Evolutionary conservation across 148 eudicot species (phyloP).

Genomic region (Tetragonia tetragonoides): DNA sequence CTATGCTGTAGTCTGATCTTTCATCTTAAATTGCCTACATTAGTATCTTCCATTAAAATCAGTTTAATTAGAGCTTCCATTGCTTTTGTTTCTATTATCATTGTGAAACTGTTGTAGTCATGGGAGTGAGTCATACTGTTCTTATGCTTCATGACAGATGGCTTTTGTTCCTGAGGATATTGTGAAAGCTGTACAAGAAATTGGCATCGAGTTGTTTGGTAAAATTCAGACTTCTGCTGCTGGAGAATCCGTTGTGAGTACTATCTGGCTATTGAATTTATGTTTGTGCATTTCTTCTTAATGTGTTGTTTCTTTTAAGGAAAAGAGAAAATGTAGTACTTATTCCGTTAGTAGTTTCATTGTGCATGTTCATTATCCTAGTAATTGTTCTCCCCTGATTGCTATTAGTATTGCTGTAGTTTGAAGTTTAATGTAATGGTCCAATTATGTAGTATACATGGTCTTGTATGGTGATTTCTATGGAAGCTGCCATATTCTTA

Average conservation of each 20-base stretch:
- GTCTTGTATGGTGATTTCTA: background rate
- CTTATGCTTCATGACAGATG: constrained; percentile 23
- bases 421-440: background rate
- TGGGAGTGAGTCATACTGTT: background rate
- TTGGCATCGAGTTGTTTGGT: constrained; percentile 28
- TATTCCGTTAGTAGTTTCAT: background rate
- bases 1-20: too few species aligned
- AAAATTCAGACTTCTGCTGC: constrained; percentile 17
- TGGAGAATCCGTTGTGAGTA: constrained; percentile 29
- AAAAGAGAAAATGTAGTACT: background rate
- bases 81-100: background rate
- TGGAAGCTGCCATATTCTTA: background rate
- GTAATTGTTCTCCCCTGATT: background rate
- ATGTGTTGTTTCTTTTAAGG: background rate
- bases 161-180: constrained; percentile 27
- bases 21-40: too few species aligned
- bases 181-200: constrained; percentile 24
- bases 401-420: background rate
- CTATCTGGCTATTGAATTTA: background rate
- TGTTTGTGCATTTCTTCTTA: background rate
- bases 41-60: too few species aligned
- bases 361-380: background rate
- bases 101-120: background rate
- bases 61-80: background rate
- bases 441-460: background rate